Evolutionary conservation across 2,329 filamentous ascomycete genomes (phyloP), one percentile per base, ranked within the genome.

Genomic region (Colletotrichum spaethianum): DNA sequence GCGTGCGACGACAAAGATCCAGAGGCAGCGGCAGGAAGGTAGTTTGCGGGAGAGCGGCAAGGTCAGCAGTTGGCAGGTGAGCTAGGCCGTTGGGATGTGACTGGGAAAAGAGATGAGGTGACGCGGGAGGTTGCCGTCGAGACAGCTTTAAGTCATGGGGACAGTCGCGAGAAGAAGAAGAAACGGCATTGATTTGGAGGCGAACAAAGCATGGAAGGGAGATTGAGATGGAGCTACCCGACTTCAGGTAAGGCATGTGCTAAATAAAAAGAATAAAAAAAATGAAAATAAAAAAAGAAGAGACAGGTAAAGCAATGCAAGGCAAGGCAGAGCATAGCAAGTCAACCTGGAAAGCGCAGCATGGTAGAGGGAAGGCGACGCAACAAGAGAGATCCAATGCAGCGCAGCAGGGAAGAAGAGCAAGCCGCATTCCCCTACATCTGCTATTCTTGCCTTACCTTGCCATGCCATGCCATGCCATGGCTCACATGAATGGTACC

Each of bases 61-160:
- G 67, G 67, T 50, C 64, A 57, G 42, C 52, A 57, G 36, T 61
- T 55, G 42, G 38, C 31, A 60, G 60, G 69, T 55, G 53, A 72
- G 69, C 69, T 59, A 63, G 59, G 46, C 59, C 69, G 44, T 69
- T 72, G 60, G 66, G 69, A 63, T 36, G 38, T 28, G 59, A 46
- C 36, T 52, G 52, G 52, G 65, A 48, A 18, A 48, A 52, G 52
- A 48, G 31, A 63, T 48, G 65, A 69, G 36, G 36, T 44, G 65
- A 72, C 53, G 63, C 42, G 56, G 33, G 28, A 56, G 23, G 40
- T 68, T 55, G 42, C 59, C 53, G 59, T 72, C 65, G 52, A 69
- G 59, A 72, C 69, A 69, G 62, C 62, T 64, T 72, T 72, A 68
- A 72, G 65, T 69, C 69, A 72, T 63, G 48, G 36, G 48, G 59